Percentiles rank a stretch among this genome's conserved stretches.
Conservation (phyloP, 768 basidiomycete genomes). For the Melanogaster broomeanus region DNA sequence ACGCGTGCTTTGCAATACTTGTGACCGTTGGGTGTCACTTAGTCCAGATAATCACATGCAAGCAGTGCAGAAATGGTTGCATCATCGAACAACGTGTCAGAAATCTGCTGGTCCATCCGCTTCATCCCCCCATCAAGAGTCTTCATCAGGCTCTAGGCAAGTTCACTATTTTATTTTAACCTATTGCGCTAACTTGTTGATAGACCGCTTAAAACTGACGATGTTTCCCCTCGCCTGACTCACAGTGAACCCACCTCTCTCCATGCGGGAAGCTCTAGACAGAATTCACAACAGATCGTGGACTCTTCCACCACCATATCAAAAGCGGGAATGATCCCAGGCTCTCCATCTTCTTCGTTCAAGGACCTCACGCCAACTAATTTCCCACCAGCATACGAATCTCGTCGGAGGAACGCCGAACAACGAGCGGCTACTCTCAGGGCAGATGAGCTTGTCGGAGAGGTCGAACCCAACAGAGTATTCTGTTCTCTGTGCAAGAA, state of each 20-base stretch:
- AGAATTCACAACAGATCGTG: conserved; percentile 6
- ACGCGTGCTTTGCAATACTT: conserved; percentile 66
- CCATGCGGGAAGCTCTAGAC: conserved; percentile 28
- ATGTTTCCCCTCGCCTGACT: conserved; percentile 33
- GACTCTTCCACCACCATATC: conserved; percentile 5
- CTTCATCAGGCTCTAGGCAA: conserved; percentile 25
- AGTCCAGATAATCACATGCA: conserved; percentile 58
- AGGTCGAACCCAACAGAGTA: conserved; percentile 74
- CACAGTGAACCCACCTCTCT: conserved; percentile 18
- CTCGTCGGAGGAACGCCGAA: conserved; percentile 74
- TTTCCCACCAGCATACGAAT: conserved; percentile 61
- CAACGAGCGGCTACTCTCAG: conserved; percentile 73
- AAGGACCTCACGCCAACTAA: conserved; percentile 60
- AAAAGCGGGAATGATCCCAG: conserved; percentile 21
- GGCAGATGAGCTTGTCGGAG: conserved; percentile 61
- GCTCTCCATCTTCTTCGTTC: conserved; percentile 42
- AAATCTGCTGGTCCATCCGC: conserved; percentile 25
- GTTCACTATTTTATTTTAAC: conserved; percentile 10
- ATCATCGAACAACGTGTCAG: conserved; percentile 60
- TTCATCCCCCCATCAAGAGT: conserved; percentile 15
- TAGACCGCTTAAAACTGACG: conserved; percentile 14
- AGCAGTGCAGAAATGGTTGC: conserved; percentile 66
- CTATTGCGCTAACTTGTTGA: background rate
- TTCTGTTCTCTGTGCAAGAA: conserved; percentile 77
- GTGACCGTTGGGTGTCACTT: conserved; percentile 67